Percentiles rank a stretch among this genome's conserved stretches.
phyloP scores from a whole-genome alignment of 345 rosid species.

The Murraya koenigii region DNA sequence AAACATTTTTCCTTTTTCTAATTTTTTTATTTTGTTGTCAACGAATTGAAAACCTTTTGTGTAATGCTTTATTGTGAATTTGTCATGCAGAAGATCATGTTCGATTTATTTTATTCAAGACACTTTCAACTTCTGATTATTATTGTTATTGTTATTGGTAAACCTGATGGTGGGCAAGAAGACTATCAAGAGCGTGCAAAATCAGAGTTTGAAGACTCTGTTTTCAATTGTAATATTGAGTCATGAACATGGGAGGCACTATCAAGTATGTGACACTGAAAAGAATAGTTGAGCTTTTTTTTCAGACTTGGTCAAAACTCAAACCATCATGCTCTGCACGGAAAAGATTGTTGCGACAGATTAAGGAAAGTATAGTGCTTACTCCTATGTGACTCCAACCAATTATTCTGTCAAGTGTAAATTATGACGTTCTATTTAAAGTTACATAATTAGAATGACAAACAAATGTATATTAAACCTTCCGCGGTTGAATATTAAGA shows the following conservation, averaged over 20 bases:
- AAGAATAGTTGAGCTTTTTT: conserved; percentile 6
- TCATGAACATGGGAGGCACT: conserved; percentile 14
- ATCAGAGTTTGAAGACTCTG: conserved; percentile 3
- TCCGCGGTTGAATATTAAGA: background rate
- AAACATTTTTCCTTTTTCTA: background rate
- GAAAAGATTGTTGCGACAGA: background rate
- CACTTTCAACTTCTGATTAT: background rate
- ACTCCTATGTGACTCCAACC: background rate
- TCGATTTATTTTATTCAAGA: background rate
- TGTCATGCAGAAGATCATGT: background rate
- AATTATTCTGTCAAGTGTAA: background rate
- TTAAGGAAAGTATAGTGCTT: background rate
- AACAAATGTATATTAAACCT: background rate
- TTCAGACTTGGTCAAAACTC: conserved; percentile 5
- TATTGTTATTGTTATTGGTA: background rate
- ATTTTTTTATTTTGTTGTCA: background rate
- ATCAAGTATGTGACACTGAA: background rate
- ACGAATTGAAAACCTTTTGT: background rate
- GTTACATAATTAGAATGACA: background rate
- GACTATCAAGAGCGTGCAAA: conserved; percentile 2
- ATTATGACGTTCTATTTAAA: background rate
- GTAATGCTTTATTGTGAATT: background rate
- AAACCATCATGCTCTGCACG: background rate
- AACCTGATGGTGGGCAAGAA: conserved; percentile 1
- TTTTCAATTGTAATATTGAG: background rate